Percentiles rank a stretch among this genome's conserved stretches.
Conservation (phyloP, 495 filamentous ascomycete genomes). For the Penicillium tannophilum region DNA sequence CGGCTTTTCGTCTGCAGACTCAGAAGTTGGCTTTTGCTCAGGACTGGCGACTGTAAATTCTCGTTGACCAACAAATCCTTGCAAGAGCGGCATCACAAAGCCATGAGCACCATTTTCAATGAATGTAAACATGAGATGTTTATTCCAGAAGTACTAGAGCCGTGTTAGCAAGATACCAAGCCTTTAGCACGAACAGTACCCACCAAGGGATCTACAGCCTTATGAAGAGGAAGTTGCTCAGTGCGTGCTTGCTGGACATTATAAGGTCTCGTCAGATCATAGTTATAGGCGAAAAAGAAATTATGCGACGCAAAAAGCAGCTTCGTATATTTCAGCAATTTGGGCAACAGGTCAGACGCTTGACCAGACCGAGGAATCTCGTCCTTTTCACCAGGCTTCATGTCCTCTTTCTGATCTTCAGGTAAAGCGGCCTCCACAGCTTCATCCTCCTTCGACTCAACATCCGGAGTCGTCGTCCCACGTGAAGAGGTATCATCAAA, state of each 20-base stretch:
- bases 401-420: constrained; percentile 23
- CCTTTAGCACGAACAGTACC: constrained; percentile 13
- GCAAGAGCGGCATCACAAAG: constrained; percentile 81
- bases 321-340: constrained; percentile 78
- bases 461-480: constrained; percentile 2
- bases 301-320: constrained; percentile 78
- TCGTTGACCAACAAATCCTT: constrained; percentile 91
- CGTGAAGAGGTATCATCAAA: constrained; percentile 24
- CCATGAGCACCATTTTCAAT: constrained; percentile 61
- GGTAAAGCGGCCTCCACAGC: constrained; percentile 4
- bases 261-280: constrained; percentile 77
- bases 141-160: constrained; percentile 86
- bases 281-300: constrained; percentile 92
- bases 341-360: constrained; percentile 66
- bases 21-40: constrained; percentile 18
- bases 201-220: constrained; percentile 73
- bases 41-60: constrained; percentile 67
- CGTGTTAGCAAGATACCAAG: constrained; percentile 20
- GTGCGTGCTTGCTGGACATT: constrained; percentile 42
- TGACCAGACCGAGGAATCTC: constrained; percentile 29
- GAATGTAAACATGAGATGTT: constrained; percentile 71
- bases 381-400: constrained; percentile 28
- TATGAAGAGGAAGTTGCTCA: constrained; percentile 62
- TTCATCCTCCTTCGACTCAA: constrained; percentile 14
- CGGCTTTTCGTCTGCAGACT: constrained; percentile 22